A percentile compares a stretch with the other conserved stretches of the same genome.
phyloP scores from a whole-genome alignment of 768 basidiomycete genomes.

The Leccinum imitatum region DNA sequence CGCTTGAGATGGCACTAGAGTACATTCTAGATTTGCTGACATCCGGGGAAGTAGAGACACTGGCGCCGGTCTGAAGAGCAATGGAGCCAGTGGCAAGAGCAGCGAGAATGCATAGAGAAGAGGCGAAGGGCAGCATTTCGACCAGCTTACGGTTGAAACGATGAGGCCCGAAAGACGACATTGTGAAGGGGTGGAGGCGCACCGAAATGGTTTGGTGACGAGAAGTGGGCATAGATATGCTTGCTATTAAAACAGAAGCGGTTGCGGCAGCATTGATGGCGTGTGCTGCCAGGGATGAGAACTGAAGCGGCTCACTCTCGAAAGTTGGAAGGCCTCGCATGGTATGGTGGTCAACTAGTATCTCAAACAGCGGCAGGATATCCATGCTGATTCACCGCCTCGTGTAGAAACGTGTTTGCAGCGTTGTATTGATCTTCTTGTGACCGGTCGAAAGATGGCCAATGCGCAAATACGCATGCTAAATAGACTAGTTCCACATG shows the following conservation, averaged over 20 bases:
- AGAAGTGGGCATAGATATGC: conserved; percentile 27
- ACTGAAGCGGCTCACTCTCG: conserved; percentile 26
- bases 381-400: conserved; percentile 24
- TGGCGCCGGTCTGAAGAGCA: conserved; percentile 25
- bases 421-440: conserved; percentile 23
- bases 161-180: conserved; percentile 14
- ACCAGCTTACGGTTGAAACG: conserved; percentile 30
- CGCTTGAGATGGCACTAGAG: conserved; percentile 36
- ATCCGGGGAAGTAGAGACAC: conserved; percentile 20
- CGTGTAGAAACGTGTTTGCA: conserved; percentile 33
- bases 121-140: conserved; percentile 39
- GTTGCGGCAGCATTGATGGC: conserved; percentile 33
- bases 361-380: conserved; percentile 17
- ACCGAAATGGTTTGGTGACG: conserved; percentile 33
- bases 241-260: conserved; percentile 32
- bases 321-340: conserved; percentile 34
- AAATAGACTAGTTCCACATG: neutral
- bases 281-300: conserved; percentile 30
- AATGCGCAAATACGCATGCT: conserved; percentile 3
- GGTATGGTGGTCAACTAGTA: conserved; percentile 26
- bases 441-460: conserved; percentile 13
- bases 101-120: conserved; percentile 34
- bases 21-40: conserved; percentile 32
- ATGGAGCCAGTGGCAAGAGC: conserved; percentile 34
- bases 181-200: conserved; percentile 18